Evolutionary conservation across 106 monocot species (phyloP).

Genomic region (Posidonia australis): DNA sequence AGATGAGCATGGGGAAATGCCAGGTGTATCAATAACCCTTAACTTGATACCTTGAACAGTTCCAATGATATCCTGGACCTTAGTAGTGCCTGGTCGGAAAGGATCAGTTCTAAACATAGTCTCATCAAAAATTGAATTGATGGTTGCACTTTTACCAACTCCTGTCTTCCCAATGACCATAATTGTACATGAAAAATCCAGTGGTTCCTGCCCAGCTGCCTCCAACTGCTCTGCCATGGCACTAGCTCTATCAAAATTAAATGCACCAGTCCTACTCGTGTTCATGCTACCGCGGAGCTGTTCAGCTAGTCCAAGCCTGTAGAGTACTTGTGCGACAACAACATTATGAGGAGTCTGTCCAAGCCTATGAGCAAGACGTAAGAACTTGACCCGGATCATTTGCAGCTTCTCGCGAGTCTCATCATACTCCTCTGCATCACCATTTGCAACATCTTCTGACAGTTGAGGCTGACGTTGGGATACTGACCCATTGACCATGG

Average conservation of each 20-base stretch:
- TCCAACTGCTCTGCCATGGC: slow-evolving; percentile 89
- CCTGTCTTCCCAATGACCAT: slow-evolving; percentile 95
- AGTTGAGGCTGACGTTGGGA: slow-evolving; percentile 19
- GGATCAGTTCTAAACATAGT: slow-evolving; percentile 46
- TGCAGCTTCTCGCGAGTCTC: slow-evolving; percentile 86
- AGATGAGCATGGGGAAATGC: slow-evolving; percentile 51
- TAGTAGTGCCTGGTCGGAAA: slow-evolving; percentile 54
- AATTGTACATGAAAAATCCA: slow-evolving; percentile 89
- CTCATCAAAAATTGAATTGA: slow-evolving; percentile 87
- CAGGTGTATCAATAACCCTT: slow-evolving; percentile 92
- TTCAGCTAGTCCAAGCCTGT: slow-evolving; percentile 91
- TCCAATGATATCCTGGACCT: slow-evolving; percentile 57
- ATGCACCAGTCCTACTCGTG: slow-evolving; percentile 59
- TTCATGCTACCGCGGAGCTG: slow-evolving; percentile 72
- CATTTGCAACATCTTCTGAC: slow-evolving; percentile 18
- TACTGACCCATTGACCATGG: slow-evolving; percentile 34
- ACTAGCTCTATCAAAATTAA: slow-evolving; percentile 82
- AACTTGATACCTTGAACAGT: slow-evolving; percentile 84
- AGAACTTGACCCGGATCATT: slow-evolving; percentile 89
- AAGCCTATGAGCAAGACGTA: slow-evolving; percentile 76
- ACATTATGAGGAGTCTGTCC: slow-evolving; percentile 96
- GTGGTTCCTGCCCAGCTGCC: slow-evolving; percentile 52
- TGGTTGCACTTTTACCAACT: slow-evolving; percentile 94
- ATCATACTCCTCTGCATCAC: slow-evolving; percentile 65
- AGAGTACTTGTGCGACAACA: slow-evolving; percentile 93